Evolutionary conservation across 768 basidiomycete species (phyloP).

Genomic region (Kwoniella sp.): DNA sequence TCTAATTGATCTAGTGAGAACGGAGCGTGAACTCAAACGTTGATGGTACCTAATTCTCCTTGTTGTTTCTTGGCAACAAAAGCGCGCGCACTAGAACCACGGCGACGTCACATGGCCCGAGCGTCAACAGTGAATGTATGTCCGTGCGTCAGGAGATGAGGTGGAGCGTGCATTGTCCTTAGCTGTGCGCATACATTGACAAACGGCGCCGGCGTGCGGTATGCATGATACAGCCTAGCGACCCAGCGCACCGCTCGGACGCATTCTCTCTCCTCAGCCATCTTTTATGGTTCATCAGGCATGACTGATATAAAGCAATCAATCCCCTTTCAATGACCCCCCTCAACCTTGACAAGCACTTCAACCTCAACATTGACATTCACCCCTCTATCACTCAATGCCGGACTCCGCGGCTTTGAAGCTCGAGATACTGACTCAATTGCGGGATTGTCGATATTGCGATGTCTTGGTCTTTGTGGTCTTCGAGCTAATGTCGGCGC

Average conservation of each 20-base stretch:
- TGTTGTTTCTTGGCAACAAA: background rate
- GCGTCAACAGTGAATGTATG: background rate
- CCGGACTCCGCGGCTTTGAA: too few species aligned
- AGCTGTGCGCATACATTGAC: too few species aligned
- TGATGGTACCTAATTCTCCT: constrained; percentile 1
- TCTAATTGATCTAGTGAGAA: too few species aligned
- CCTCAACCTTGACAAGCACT: constrained; percentile 14
- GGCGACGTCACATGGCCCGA: constrained; percentile 8
- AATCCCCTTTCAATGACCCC: background rate
- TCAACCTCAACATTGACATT: constrained; percentile 15
- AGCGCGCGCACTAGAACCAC: too few species aligned
- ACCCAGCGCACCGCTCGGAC: too few species aligned
- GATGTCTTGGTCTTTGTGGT: background rate
- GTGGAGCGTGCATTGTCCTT: background rate
- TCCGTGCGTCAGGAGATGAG: background rate
- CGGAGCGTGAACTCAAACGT: background rate
- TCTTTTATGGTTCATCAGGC: too few species aligned
- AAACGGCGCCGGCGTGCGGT: too few species aligned
- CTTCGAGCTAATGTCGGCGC: background rate
- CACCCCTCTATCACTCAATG: background rate
- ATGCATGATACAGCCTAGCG: too few species aligned
- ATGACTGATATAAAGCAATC: too few species aligned
- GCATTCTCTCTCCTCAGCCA: too few species aligned
- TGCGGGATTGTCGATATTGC: background rate
- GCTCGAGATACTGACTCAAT: background rate